Base-by-base conservation (phyloP, 2,329 filamentous ascomycete species). In the Tricladium varicosporioides region DNA sequence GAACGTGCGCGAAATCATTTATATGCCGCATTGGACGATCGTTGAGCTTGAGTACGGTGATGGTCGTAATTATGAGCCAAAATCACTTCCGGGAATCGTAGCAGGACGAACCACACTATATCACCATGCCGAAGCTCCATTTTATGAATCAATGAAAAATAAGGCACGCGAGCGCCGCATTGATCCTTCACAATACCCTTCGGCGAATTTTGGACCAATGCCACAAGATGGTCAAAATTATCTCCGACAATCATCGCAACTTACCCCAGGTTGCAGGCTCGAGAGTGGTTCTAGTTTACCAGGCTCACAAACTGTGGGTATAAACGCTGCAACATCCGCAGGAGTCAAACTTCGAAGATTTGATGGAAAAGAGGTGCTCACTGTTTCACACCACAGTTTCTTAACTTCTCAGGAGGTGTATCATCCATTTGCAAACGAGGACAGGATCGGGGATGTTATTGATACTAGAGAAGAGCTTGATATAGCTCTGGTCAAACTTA, bases 401-500 rank as follows among this genome's bases (percentile, higher is more conserved):
- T 56, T 56, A 27, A 53, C 56, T 59, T 59, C 57, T 56, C 13
- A 56, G 44, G 57, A 56, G 53, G 57, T 59, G 19, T 59, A 59
- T 56, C 57, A 59, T 56, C 57, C 57, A 53, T 59, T 18, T 42
- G 53, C 49, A 53, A 49, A 45, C 49, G 53, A 56, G 53, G 57
- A 59, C 49, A 59, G 56, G 57, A 59, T 59, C 49, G 57, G 57
- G 18, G 53, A 56, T 59, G 18, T 59, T 15, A 59, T 56, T 18
- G 57, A 59, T 59, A 32, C 48, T 56, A 53, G 48, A 56, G 48
- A 48, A n/a, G 53, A 59, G 33, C 57, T 56, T 56, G 57, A 59
- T 56, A 59, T 59, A 59, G 57, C 53, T 44, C 53, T 59, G n/a
- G 57, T 59, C 50, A 22, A 56, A 59, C 57, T 59, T 56, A 59